Evolutionary conservation across 106 monocot species (phyloP).

Genomic region (Alisma plantagoaquatica): DNA sequence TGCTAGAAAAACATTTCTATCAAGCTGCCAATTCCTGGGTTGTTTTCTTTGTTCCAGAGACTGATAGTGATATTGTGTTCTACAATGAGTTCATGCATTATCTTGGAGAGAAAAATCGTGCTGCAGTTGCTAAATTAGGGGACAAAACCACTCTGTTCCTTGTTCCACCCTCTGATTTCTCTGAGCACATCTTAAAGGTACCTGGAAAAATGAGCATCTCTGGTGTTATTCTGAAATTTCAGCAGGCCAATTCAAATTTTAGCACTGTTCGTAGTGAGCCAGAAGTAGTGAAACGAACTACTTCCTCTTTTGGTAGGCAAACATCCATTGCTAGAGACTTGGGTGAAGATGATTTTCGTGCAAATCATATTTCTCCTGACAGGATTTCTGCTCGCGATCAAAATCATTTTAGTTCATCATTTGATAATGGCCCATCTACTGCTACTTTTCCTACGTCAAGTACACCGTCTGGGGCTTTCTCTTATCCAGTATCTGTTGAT

Average conservation of each 20-base stretch:
- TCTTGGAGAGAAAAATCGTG: slow-evolving; percentile 82
- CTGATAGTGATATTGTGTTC: slow-evolving; percentile 69
- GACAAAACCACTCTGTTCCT: slow-evolving; percentile 86
- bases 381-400: slow-evolving; percentile 20
- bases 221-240: slow-evolving; percentile 77
- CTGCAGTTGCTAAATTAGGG: slow-evolving; percentile 78
- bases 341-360: slow-evolving; percentile 21
- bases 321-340: slow-evolving; percentile 6
- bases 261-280: slow-evolving; percentile 30
- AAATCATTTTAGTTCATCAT: slow-evolving; percentile 27
- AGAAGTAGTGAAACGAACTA: slow-evolving; percentile 23
- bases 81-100: slow-evolving; percentile 96
- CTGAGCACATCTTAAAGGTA: slow-evolving; percentile 83
- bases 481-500: slow-evolving; percentile 9
- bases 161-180: slow-evolving; percentile 91
- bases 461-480: slow-evolving; percentile 11
- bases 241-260: slow-evolving; percentile 36
- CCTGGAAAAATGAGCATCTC: slow-evolving; percentile 97
- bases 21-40: slow-evolving; percentile 82
- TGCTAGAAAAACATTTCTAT: slow-evolving; percentile 92
- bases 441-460: slow-evolving; percentile 9
- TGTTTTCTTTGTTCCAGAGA: slow-evolving; percentile 94
- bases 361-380: slow-evolving; percentile 26
- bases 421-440: slow-evolving; percentile 15
- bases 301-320: slow-evolving; percentile 3